Evolutionary conservation across 345 rosid species (phyloP), one percentile per base, ranked within the genome.

Genomic region (Rhodamnia argentea): DNA sequence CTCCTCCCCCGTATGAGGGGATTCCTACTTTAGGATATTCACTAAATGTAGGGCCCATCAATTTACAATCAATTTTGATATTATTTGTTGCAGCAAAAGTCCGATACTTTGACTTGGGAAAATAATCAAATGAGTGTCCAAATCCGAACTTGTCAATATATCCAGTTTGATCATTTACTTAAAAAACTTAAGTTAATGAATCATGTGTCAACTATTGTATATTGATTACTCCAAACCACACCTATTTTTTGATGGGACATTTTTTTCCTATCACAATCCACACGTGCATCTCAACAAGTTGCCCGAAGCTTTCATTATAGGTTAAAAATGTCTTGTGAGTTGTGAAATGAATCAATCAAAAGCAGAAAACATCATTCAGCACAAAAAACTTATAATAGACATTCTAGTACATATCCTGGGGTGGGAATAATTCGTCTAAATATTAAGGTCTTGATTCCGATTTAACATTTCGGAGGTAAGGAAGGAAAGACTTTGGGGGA

Each of bases 401-500:
- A 37, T 11, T 64, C 44, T 42, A 32, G 24, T 23, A 70, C 81
- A 10, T 40, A 18, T 70, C 76, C 27, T 70, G 83, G 52, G 13
- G 23, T 53, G 57, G 58, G 83, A 85, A 87, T 81, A 56, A 82
- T 64, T 47, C 54, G 78, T 13, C 62, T 24, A 54, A 82, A 44
- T n/a, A 59, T 83, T 85, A 55, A 83, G 84, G 59, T 24, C 26
- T 53, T 47, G 86, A 82, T 82, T 88, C 82, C 64, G 86, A 88
- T 54, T 88, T 64, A 64, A 82, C 83, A 82, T 29, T 29, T 76
- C 53, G 26, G 24, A 16, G 37, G 3, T 50, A 7, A 62, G 52
- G 54, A 52, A 2, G 47, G 83, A 32, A 64, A 32, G 60, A 76
- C 81, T 27, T 29, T 64, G 29, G 47, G 82, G n/a, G 59, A 74